Base-by-base conservation (phyloP, 495 filamentous ascomycete genomes). In the Aspergillus funiculosus region DNA sequence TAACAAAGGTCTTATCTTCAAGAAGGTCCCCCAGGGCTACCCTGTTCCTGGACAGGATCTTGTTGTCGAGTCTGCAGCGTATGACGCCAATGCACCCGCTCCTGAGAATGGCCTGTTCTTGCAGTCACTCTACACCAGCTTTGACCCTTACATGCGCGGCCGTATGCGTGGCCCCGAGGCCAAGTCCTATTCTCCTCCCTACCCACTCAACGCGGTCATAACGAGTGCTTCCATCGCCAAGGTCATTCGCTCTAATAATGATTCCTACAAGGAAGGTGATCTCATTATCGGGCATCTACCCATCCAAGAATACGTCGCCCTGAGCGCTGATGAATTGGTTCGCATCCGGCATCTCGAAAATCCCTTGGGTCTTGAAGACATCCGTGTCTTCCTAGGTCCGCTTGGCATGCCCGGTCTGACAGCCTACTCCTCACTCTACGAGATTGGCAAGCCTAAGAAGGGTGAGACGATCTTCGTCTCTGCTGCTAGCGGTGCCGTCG, bases 321-420 rank as follows among this genome's bases (percentile, higher is more conserved):
- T 66, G 31, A 35, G 56, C 27, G 38, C 48, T 68, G 31, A 67
- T 45, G 38, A 63, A 45, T 18, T 70, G 7, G 53, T 37, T 10
- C 48, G 49, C 43, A 61, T 72, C 45, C 36, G 48, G 26, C 62
- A 58, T 29, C 60, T 73, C 26, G 61, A 69, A n/a, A 73, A 73
- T 58, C 69, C 68, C 10, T 54, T 71, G 6, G 66, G 61, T 8
- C 57, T 73, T 17, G 65, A 73, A 50, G 69, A 73, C 40, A 61
- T 71, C 47, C 66, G 69, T 31, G 57, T 67, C 35, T 73, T 71
- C 84, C 56, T 88, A 9, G 87, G 88, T 10, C 75, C 85, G 10
- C 69, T 95, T 17, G 89, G 89, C 20, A 94, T 95, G 87, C 86
- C 89, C 2, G 89, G 89, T 18, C 62, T 94, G 57, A 92, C 88